Conservation (phyloP, 371 early-diverging fungal species). For the Neoconidiobolus thromboides region DNA sequence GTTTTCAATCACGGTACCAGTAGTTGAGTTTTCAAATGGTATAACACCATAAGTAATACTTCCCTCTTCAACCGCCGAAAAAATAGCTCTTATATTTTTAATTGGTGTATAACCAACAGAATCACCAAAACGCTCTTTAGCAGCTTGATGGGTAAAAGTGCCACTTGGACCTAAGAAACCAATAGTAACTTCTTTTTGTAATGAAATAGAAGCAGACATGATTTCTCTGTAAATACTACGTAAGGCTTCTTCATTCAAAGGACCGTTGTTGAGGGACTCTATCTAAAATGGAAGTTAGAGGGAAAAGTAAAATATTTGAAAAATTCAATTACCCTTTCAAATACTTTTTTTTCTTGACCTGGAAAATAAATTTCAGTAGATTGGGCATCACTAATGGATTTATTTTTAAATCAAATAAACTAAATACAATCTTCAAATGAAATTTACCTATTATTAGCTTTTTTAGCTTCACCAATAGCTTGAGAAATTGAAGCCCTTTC, state of each 20-base stretch:
- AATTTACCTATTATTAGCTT: neutral
- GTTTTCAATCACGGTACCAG: constrained; percentile 67
- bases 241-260: constrained; percentile 49
- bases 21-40: constrained; percentile 87
- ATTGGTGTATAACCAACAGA: constrained; percentile 50
- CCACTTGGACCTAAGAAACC: constrained; percentile 86
- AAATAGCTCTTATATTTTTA: constrained; percentile 48
- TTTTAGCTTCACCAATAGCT: constrained; percentile 60
- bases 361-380: constrained; percentile 22
- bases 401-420: neutral
- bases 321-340: constrained; percentile 14
- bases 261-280: constrained; percentile 54
- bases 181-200: constrained; percentile 59
- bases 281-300: constrained; percentile 12
- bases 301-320: neutral
- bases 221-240: constrained; percentile 78
- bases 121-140: constrained; percentile 62
- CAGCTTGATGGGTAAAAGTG: constrained; percentile 82
- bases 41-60: constrained; percentile 74
- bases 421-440: neutral
- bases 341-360: constrained; percentile 24
- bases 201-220: constrained; percentile 76
- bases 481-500: constrained; percentile 70
- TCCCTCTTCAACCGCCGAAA: constrained; percentile 59
- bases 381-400: neutral